phyloP scores from a whole-genome alignment of 2,329 filamentous ascomycete genomes.

The Chaetomium sp. region DNA sequence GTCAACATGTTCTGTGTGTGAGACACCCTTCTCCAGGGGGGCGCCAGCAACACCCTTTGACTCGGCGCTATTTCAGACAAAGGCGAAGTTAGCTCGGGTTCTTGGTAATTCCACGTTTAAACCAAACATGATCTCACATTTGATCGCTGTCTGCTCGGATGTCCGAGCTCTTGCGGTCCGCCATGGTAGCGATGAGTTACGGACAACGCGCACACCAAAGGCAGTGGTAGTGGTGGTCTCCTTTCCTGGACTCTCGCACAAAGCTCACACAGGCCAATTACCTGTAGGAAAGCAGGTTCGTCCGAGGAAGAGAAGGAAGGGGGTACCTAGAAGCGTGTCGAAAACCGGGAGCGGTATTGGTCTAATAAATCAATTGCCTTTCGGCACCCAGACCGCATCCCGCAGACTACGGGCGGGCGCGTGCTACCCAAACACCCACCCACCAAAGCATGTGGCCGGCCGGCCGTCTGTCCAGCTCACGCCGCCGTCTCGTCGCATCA shows the following conservation, averaged over 20 bases:
- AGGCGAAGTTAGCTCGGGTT: background rate
- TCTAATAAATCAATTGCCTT: background rate
- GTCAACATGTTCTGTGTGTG: constrained; percentile 8
- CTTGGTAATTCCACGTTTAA: background rate
- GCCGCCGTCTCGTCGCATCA: too few relatives aligned
- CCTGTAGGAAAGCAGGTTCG: too few relatives aligned
- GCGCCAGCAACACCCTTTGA: constrained; percentile 22
- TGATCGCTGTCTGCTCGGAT: constrained; percentile 2
- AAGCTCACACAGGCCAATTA: too few relatives aligned
- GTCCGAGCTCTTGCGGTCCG: constrained; percentile 13
- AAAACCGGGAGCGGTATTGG: background rate
- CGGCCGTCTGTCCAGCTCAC: too few relatives aligned
- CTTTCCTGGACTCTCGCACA: too few relatives aligned
- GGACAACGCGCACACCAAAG: background rate
- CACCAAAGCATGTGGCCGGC: too few relatives aligned
- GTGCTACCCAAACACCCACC: too few relatives aligned
- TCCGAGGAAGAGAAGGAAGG: background rate
- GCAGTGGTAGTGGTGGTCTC: background rate
- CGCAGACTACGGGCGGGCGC: too few relatives aligned
- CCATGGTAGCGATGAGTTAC: constrained; percentile 9
- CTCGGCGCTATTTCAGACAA: constrained; percentile 12
- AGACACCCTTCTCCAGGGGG: constrained; percentile 9
- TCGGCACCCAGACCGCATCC: too few relatives aligned
- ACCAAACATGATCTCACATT: background rate
- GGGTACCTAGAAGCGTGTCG: background rate